These are phyloP conservation scores for Thyridium curvatum DNA, from an alignment of 2,329 filamentous ascomycete genomes.

Conservation along the genomic window DNA sequence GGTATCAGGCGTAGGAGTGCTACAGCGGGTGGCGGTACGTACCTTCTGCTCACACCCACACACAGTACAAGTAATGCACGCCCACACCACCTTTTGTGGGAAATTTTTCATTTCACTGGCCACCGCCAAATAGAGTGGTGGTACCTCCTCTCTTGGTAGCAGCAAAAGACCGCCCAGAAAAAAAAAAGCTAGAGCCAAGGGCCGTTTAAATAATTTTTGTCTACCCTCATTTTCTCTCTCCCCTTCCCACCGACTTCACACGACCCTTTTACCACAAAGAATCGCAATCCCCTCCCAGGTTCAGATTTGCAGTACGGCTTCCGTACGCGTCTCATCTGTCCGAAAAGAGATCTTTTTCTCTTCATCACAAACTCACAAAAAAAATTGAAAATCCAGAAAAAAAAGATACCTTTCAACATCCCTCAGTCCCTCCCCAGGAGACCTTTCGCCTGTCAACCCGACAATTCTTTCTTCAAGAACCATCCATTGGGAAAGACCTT, in stretches of 20 bases:
- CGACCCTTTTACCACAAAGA: constrained; percentile 38
- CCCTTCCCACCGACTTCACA: constrained; percentile 36
- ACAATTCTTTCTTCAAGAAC: constrained; percentile 3
- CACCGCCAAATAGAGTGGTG: too few relatives aligned
- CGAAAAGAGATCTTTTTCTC: constrained; percentile 40
- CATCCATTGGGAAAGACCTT: constrained; percentile 2
- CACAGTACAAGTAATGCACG: too few relatives aligned
- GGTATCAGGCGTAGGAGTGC: too few relatives aligned
- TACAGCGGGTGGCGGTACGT: too few relatives aligned
- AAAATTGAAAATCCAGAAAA: constrained; percentile 52
- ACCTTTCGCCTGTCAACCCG: too few relatives aligned
- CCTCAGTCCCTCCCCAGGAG: constrained; percentile 10
- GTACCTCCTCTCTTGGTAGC: too few relatives aligned
- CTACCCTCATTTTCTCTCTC: constrained; percentile 25
- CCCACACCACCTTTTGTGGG: too few relatives aligned
- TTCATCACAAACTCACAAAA: constrained; percentile 49
- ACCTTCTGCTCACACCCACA: too few relatives aligned
- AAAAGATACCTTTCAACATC: constrained; percentile 21
- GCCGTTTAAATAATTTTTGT: constrained; percentile 8
- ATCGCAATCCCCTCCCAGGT: constrained; percentile 25
- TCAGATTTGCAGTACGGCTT: constrained; percentile 38
- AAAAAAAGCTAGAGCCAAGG: constrained; percentile 3
- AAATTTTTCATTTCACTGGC: too few relatives aligned
- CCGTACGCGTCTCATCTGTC: constrained; percentile 55
- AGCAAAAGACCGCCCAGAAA: not conserved